Base-by-base conservation (phyloP, 2,329 filamentous ascomycete species). In the Chaetomiaceae sp. region DNA sequence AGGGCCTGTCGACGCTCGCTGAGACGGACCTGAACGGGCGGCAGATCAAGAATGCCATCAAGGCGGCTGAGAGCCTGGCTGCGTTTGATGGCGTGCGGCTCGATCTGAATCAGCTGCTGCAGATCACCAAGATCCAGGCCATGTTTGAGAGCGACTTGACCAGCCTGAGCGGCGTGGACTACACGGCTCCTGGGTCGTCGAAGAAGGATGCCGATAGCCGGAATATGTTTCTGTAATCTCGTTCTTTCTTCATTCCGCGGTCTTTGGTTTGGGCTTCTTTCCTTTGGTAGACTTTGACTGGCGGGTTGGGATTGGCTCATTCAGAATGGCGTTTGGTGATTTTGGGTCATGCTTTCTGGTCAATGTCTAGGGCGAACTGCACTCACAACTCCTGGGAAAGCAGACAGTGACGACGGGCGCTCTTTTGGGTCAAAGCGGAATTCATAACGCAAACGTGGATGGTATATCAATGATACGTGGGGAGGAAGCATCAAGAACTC, bases 31-130 rank as follows among this genome's bases (percentile, higher is more conserved):
- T 69, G 48, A 68, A 69, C 38, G 66, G 66, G 6, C 54, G 65
- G 12, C 65, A 69, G 58, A 68, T 69, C 38, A 67, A 68, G 54
- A 68, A 68, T 30, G 56, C 55, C 11, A 42, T 61, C 35, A 56
- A 58, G 36, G 59, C 59, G 9, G 59, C 59, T 7, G 56, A 58
- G 49, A 56, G 54, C 22, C 29, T 58, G 41, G 54, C 54, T 2
- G 43, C 49, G 15, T 58, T 57, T 47, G 51, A 58, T 12, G 45
- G 42, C 2, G 52, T 35, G 19, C 55, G 53, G 47, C 39, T 58
- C 3, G 54, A 56, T 27, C 41, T 58, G 34, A 42, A 53, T 11
- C 53, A 56, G 56, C 42, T 58, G 46, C 39, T 52, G 47, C 52
- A 58, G 40, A 48, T 58, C 2, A 54, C 53, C 32, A 58, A 58